Evolutionary conservation across 768 basidiomycete species (phyloP), one percentile per base, ranked within the genome.

Genomic region (Gloeopeniophorella convolvens): DNA sequence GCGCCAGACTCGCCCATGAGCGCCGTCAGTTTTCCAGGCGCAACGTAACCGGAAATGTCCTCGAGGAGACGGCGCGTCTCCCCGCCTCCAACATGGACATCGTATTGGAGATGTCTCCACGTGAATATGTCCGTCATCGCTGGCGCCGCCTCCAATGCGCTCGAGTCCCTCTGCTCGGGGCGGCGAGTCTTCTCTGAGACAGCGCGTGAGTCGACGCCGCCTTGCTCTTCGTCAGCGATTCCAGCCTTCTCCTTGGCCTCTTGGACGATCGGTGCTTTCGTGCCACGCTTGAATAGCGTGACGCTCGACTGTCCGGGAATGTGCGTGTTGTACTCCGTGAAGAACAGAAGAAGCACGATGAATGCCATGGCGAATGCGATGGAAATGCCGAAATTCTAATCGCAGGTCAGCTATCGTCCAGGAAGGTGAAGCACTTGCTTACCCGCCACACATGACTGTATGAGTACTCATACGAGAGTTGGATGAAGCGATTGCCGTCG

Each of bases 11-110:
- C 82, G 48, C 75, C 90, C 89, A 84, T 90, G 59, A 82, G 74
- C 45, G 85, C 85, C 0, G 85, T 88, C 49, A 91, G 65, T 52
- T 73, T 89, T 3, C 91, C 90, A 0, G 89, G 91, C 9, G 78
- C 79, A 16, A 89, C 88, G 63, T 76, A 92, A 0, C 89, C 89
- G 23, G 80, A 85, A 11, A 93, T 74, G 39, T 87, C 75, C 54
- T 89, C 76, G 47, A 91, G 69, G 2, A 91, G 70, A 26, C 65
- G 66, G 31, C 76, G 68, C 18, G 65, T 59, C 41, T 62, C 54
- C 5, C 75, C 77, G 4, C 72, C 72, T 3, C 67, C 54, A 12
- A 81, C 70, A 1, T 75, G 70, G 0, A 92, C 80, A 27, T 74
- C 75, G 62, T 92, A 94, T 48, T 72, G 69, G 42, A 90, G 55